A percentile compares a stretch with the other conserved stretches of the same genome.
Conservation (phyloP, 176 grass and related monocot genomes). For the Triticum turgidum region DNA sequence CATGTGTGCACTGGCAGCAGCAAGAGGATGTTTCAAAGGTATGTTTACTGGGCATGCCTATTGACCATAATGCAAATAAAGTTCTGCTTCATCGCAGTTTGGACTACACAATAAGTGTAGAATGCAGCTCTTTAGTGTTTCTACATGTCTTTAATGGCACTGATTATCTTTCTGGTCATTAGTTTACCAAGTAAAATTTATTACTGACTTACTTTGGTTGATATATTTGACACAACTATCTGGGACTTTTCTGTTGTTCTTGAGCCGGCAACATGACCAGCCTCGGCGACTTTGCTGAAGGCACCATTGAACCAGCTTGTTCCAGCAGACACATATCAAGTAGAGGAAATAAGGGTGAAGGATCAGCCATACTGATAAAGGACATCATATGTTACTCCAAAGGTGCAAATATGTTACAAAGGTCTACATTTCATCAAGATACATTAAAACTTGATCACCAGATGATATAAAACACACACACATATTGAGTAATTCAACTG, state of each 20-base stretch:
- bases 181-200: not conserved
- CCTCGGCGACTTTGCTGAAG: conserved; percentile 77
- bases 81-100: too few species aligned
- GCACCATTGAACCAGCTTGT: conserved; percentile 94
- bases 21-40: too few species aligned
- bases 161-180: too few species aligned
- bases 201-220: conserved; percentile 67
- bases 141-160: too few species aligned
- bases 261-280: conserved; percentile 72
- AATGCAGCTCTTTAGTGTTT: too few species aligned
- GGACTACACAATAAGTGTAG: too few species aligned
- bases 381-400: conserved; percentile 26
- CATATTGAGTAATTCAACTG: conserved; percentile 12
- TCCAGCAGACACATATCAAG: conserved; percentile 89
- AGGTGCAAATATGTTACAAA: not conserved
- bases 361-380: conserved; percentile 34
- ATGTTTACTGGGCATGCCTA: too few species aligned
- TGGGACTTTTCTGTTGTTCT: conserved; percentile 97
- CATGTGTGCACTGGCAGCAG: too few species aligned
- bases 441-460: not conserved
- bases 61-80: too few species aligned
- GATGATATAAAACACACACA: conserved; percentile 5
- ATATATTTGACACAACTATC: conserved; percentile 76
- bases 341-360: not conserved
- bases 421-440: too few species aligned